Base-by-base conservation (phyloP, 495 filamentous ascomycete genomes). In the Xanthoparmelia taractica region DNA sequence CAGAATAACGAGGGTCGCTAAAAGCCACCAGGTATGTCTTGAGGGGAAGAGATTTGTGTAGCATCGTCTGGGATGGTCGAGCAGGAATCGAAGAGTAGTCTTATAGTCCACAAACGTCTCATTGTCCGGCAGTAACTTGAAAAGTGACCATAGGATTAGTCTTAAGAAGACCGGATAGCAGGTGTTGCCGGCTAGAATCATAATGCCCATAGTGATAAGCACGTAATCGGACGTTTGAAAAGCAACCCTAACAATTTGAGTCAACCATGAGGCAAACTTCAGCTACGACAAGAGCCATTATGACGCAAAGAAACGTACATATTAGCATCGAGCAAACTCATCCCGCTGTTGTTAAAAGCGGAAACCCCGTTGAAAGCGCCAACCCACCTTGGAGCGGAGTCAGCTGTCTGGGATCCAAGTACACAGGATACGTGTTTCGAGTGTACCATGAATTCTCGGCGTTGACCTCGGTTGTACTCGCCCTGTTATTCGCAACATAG, bases 101-200 rank as follows among this genome's bases (percentile, higher is more conserved):
- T 82, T 85, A 13, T 81, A 77, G 5, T 73, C 62, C 29, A 36
- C 58, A 74, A 79, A 84, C 10, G 63, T 52, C 8, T 72, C 70
- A 23, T 68, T 68, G 50, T 80, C 68, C 1, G 82, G 78, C 37
- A 83, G 67, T 66, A 80, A 33, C 62, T 68, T 72, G 63, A 76
- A 72, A 67, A 88, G 79, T 18, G 73, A 75, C 89, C 88, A 93
- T 8, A 94, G 70, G 23, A 86, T 86, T n/a, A 93, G 77, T 7
- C 91, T 79, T 33, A 96, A 74, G 70, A 94, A 91, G 63, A 91
- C 79, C 0, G 90, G 91, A 66, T 88, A 89, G 54, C 72, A 81
- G 2, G 91, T 95, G 63, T 96, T 96, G 25, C 92, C 92, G 11
- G 89, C 88, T 17, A 96, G 79, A 62, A 94, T 94, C 65, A 96